phyloP scores from a whole-genome alignment of 1,284 basidiomycete species.

The Fomitopsis schrenkii region DNA sequence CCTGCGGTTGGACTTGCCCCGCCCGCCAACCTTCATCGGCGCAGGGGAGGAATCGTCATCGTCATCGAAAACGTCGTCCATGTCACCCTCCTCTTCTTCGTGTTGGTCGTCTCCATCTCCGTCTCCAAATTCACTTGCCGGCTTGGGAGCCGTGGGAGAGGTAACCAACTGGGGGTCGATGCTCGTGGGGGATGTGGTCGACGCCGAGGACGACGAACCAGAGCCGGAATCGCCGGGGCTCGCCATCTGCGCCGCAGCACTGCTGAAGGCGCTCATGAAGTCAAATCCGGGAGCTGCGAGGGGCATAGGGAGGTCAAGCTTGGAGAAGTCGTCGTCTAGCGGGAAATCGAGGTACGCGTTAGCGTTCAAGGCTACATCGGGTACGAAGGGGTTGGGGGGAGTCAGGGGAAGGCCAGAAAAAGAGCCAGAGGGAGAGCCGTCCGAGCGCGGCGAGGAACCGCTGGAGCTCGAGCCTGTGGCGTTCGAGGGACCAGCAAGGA shows the following conservation, averaged over 20 bases:
- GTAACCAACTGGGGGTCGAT: constrained; percentile 53
- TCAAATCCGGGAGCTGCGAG: constrained; percentile 34
- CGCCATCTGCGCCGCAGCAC: constrained; percentile 15
- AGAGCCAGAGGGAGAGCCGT: constrained; percentile 31
- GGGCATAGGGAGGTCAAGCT: constrained; percentile 29
- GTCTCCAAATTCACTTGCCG: constrained; percentile 28
- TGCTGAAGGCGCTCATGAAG: constrained; percentile 29
- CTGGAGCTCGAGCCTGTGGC: constrained; percentile 18
- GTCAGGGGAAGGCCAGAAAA: constrained; percentile 27
- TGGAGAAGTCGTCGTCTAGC: constrained; percentile 39
- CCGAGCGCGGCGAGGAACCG: constrained; percentile 34
- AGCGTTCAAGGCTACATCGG: constrained; percentile 23
- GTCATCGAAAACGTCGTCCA: constrained; percentile 10
- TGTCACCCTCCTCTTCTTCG: constrained; percentile 20
- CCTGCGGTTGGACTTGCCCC: constrained; percentile 55
- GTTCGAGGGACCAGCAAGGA: constrained; percentile 27
- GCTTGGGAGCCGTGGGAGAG: constrained; percentile 37
- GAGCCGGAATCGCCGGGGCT: constrained; percentile 22
- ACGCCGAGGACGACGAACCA: constrained; percentile 14
- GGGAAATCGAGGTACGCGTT: constrained; percentile 38
- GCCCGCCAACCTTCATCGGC: constrained; percentile 54
- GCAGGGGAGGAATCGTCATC: constrained; percentile 22
- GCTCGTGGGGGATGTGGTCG: constrained; percentile 29
- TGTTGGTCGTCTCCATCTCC: constrained; percentile 15
- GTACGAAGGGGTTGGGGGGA: constrained; percentile 19